Evolutionary conservation across 2,329 filamentous ascomycete species (phyloP).

Genomic region (Sphaerulina musiva): DNA sequence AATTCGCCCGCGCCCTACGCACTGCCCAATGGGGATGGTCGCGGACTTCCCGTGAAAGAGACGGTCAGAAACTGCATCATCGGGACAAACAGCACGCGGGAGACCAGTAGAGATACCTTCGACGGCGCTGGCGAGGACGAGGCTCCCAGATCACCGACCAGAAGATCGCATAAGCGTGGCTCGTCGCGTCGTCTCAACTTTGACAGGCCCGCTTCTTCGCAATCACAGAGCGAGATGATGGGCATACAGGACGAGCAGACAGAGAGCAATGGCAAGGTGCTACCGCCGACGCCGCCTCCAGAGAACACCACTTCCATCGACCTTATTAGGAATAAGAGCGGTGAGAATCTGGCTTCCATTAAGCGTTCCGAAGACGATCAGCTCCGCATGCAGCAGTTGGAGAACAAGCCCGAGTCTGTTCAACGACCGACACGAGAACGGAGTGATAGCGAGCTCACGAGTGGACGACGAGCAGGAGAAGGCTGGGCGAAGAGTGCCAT

Average conservation of each 20-base stretch:
- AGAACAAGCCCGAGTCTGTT: constrained; percentile 30
- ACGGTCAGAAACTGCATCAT: constrained; percentile 9
- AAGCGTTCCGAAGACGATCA: constrained; percentile 20
- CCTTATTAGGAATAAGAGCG: constrained; percentile 40
- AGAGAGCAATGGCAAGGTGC: constrained; percentile 8
- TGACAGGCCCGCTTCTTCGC: constrained; percentile 3
- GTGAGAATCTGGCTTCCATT: constrained; percentile 37
- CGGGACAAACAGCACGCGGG: constrained; percentile 10
- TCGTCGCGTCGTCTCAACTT: constrained; percentile 24
- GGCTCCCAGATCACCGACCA: constrained; percentile 24
- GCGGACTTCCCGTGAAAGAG: constrained; percentile 15
- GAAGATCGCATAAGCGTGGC: constrained; percentile 27
- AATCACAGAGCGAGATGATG: constrained; percentile 10
- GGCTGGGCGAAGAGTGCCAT: constrained; percentile 53
- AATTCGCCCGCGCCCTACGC: constrained; percentile 14
- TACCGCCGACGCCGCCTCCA: constrained; percentile 9
- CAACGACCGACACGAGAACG: constrained; percentile 15
- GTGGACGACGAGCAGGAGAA: constrained; percentile 48
- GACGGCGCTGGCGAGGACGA: constrained; percentile 29
- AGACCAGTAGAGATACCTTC: constrained; percentile 19
- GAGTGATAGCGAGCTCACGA: constrained; percentile 40
- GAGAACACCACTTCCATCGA: constrained; percentile 35
- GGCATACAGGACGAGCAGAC: not conserved
- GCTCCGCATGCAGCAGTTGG: constrained; percentile 28
- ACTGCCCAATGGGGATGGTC: constrained; percentile 20